phyloP scores from a whole-genome alignment of 495 filamentous ascomycete species.

The Lasiosphaeris hirsuta region DNA sequence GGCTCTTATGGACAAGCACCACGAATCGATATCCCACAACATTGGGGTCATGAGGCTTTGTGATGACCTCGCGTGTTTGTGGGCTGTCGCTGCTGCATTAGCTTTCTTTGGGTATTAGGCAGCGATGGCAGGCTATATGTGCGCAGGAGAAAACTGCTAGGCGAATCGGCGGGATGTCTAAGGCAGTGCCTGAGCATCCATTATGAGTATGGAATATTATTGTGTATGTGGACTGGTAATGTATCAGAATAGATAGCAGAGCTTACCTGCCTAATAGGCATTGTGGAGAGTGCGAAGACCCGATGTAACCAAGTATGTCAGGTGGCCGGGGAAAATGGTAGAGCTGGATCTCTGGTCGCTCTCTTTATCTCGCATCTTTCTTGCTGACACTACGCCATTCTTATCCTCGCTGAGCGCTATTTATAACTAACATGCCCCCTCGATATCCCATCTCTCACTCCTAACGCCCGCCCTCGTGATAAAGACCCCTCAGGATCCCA shows the following conservation, averaged over 20 bases:
- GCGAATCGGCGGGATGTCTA: slow-evolving; percentile 1
- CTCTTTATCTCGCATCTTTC: too few species aligned
- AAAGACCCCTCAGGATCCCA: too few species aligned
- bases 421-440: too few species aligned
- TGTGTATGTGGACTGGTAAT: not conserved
- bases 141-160: not conserved
- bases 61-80: slow-evolving; percentile 6
- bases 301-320: not conserved
- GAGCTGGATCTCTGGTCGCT: too few species aligned
- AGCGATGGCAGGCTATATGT: not conserved
- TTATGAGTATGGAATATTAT: not conserved
- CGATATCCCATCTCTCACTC: too few species aligned
- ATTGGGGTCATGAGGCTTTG: slow-evolving; percentile 7
- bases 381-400: too few species aligned
- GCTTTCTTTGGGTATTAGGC: slow-evolving; percentile 2
- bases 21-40: slow-evolving; percentile 7
- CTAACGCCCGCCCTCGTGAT: too few species aligned
- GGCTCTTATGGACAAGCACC: slow-evolving; percentile 2
- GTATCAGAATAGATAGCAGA: not conserved
- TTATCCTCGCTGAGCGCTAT: too few species aligned
- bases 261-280: not conserved
- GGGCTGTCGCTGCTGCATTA: not conserved
- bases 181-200: not conserved
- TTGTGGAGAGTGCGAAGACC: not conserved
- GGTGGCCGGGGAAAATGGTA: too few species aligned